These are phyloP conservation scores for Boletellus deceptivus DNA, from an alignment of 1,284 basidiomycete species.

Conservation along the genomic window DNA sequence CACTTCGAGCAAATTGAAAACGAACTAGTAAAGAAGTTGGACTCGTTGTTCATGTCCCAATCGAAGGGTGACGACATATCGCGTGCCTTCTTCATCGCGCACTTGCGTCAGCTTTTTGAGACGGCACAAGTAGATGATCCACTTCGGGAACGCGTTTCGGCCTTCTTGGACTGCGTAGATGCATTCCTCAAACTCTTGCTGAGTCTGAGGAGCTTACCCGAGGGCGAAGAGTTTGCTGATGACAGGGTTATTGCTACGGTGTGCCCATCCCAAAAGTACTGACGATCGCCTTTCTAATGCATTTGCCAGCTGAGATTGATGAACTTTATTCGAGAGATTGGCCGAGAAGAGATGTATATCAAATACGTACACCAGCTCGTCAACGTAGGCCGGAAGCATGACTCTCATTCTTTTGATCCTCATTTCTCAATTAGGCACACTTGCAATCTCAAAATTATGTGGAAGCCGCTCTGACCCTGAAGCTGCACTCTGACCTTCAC, in stretches of 20 bases:
- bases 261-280: constrained; percentile 4
- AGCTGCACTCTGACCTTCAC: constrained; percentile 91
- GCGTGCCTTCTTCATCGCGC: constrained; percentile 91
- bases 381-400: constrained; percentile 53
- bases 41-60: constrained; percentile 90
- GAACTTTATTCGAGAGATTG: constrained; percentile 87
- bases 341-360: constrained; percentile 87
- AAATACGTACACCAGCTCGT: constrained; percentile 95
- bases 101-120: constrained; percentile 87
- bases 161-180: constrained; percentile 88
- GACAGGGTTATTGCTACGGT: constrained; percentile 92
- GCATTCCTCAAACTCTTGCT: constrained; percentile 93
- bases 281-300: background rate
- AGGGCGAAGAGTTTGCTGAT: constrained; percentile 91
- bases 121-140: constrained; percentile 76
- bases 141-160: constrained; percentile 74
- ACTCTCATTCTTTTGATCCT: constrained; percentile 8
- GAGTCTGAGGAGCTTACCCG: constrained; percentile 88
- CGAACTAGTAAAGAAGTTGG: constrained; percentile 92
- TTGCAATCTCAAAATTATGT: constrained; percentile 86
- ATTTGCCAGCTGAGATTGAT: constrained; percentile 73
- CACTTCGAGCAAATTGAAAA: constrained; percentile 88
- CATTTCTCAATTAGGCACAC: constrained; percentile 58
- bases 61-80: constrained; percentile 89
- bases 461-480: constrained; percentile 89